A percentile compares a stretch with the other conserved stretches of the same genome.
Evolutionary conservation across 306 rosid genomes (phyloP).

Genomic region (Rosa chinensis): DNA sequence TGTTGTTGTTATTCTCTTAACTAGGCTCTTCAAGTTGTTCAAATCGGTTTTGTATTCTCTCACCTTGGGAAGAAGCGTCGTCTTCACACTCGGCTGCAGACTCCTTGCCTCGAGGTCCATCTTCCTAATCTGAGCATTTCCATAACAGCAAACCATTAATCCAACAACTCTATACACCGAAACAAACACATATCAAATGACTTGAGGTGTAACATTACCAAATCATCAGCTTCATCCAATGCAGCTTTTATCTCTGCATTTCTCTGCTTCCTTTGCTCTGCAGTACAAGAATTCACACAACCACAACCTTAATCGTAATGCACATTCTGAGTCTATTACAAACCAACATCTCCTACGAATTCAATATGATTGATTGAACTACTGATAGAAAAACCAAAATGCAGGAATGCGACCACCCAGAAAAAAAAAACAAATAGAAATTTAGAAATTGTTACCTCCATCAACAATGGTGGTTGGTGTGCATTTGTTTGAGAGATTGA

Average conservation of each 20-base stretch:
- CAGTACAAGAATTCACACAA: constrained; percentile 6
- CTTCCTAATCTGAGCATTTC: constrained; percentile 45
- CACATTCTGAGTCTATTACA: neutral
- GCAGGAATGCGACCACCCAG: neutral
- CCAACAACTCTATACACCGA: neutral
- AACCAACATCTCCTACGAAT: neutral
- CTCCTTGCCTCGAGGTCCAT: constrained; percentile 79
- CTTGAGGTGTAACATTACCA: constrained; percentile 32
- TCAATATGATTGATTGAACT: neutral
- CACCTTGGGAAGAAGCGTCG: constrained; percentile 52
- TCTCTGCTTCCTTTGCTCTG: constrained; percentile 53
- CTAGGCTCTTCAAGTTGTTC: constrained; percentile 47
- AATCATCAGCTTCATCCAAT: constrained; percentile 57
- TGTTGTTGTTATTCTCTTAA: constrained; percentile 41
- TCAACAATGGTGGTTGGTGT: constrained; percentile 42
- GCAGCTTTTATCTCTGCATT: constrained; percentile 48
- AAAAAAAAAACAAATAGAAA: too few relatives aligned
- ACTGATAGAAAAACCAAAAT: too few relatives aligned
- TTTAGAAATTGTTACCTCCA: constrained; percentile 38
- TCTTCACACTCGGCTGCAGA: constrained; percentile 55
- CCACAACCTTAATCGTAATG: neutral
- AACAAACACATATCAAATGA: neutral
- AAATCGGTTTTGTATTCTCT: constrained; percentile 54
- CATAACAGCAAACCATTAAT: constrained; percentile 6
- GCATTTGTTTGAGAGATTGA: constrained; percentile 47